phyloP scores from a whole-genome alignment of 345 rosid genomes.

The Xanthoceras sorbifolium region DNA sequence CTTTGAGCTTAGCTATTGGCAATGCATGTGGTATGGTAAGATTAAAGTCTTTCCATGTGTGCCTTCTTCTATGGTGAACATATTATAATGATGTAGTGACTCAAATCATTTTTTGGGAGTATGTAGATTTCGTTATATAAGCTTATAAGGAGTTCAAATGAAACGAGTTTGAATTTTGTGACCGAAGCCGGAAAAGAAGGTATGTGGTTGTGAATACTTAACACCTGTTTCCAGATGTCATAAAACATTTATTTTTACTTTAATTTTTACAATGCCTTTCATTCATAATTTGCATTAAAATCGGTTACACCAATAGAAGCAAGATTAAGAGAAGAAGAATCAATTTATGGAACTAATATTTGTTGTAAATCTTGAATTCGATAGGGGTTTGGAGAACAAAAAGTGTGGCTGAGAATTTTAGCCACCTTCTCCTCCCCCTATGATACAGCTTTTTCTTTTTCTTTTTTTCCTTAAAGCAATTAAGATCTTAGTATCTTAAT shows the following conservation, averaged over 20 bases:
- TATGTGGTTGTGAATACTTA: slow-evolving; percentile 19
- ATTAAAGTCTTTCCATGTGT: slow-evolving; percentile 26
- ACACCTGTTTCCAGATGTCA: background rate
- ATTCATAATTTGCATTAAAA: background rate
- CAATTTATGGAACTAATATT: background rate
- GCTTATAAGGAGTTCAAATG: slow-evolving; percentile 48
- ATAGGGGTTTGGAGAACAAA: background rate
- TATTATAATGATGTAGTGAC: slow-evolving; percentile 24
- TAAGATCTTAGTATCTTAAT: background rate
- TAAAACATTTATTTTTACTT: background rate
- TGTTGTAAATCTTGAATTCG: background rate
- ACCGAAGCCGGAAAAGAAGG: slow-evolving; percentile 66
- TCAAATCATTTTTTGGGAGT: slow-evolving; percentile 27
- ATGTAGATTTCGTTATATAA: slow-evolving; percentile 62
- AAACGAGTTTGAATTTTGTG: slow-evolving; percentile 55
- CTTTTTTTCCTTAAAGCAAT: background rate
- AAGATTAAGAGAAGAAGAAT: background rate
- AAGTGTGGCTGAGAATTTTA: background rate
- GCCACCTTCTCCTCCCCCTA: background rate
- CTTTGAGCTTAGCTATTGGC: slow-evolving; percentile 71
- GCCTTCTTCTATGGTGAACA: slow-evolving; percentile 19
- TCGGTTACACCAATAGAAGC: background rate
- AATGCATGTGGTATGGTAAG: slow-evolving; percentile 73
- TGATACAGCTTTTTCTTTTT: too few species aligned
- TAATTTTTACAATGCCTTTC: background rate